Conservation (phyloP, 306 rosid genomes). For the Crataegus laevigata region DNA sequence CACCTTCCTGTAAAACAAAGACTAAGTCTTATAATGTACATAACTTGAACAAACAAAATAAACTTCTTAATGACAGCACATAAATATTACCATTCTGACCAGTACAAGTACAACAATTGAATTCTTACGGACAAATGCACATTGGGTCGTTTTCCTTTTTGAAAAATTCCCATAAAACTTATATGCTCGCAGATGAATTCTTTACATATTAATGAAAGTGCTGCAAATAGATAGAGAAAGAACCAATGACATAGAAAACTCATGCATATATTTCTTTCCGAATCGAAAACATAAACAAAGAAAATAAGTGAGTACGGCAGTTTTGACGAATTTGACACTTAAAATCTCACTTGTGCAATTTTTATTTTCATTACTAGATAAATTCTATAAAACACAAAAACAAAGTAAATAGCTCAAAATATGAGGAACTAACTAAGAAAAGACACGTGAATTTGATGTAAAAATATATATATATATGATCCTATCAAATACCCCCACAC, state of each 20-base stretch:
- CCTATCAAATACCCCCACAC: too few species aligned
- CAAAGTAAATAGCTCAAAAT: too few species aligned
- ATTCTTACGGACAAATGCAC: background rate
- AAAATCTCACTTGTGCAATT: too few species aligned
- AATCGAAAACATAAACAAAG: too few species aligned
- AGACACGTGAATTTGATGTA: too few species aligned
- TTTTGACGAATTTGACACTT: too few species aligned
- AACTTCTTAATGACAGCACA: background rate
- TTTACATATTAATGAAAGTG: background rate
- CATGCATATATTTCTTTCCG: too few species aligned
- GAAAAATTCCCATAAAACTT: background rate
- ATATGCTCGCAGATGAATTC: background rate
- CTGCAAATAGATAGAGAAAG: background rate
- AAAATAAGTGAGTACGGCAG: too few species aligned
- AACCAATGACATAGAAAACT: background rate
- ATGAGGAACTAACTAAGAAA: too few species aligned
- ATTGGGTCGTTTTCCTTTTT: background rate
- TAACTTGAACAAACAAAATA: background rate
- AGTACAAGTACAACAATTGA: background rate
- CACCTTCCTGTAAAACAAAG: conserved; percentile 52
- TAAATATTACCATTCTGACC: background rate
- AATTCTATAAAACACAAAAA: too few species aligned
- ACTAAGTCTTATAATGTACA: background rate
- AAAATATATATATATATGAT: too few species aligned
- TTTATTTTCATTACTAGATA: too few species aligned